Evolutionary conservation across 768 basidiomycete species (phyloP).

Genomic region (Galerina sulciceps): DNA sequence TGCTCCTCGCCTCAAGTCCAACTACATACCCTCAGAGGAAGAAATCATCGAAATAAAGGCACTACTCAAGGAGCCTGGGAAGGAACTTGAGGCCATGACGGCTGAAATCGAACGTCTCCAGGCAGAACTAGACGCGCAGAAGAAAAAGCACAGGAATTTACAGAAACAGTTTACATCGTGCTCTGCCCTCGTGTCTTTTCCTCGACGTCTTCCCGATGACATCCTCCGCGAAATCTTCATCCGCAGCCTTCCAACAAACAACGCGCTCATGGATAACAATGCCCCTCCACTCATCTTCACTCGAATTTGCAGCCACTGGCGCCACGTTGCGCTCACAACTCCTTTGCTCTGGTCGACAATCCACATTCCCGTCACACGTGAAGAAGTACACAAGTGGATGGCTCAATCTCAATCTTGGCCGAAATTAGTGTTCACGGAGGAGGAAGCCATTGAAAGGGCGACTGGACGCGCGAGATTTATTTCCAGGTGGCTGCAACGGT

Average conservation of each 20-base stretch:
- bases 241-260: not conserved
- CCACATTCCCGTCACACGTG: not conserved
- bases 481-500: not conserved
- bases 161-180: not conserved
- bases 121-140: not conserved
- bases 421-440: not conserved
- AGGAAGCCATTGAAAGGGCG: not conserved
- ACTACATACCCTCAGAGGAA: not conserved
- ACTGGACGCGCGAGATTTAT: not conserved
- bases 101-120: not conserved
- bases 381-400: not conserved
- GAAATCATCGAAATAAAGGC: not conserved
- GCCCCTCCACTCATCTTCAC: not conserved
- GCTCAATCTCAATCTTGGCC: not conserved
- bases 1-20: not conserved
- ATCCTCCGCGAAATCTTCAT: constrained; percentile 3
- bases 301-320: constrained; percentile 1
- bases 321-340: not conserved
- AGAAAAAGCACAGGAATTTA: not conserved
- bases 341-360: not conserved
- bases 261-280: not conserved
- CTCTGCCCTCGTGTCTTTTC: not conserved
- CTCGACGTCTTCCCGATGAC: not conserved
- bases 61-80: not conserved
- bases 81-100: not conserved